Base-by-base conservation (phyloP, 371 early-diverging fungal genomes). In the Saksenaea vasiformis region DNA sequence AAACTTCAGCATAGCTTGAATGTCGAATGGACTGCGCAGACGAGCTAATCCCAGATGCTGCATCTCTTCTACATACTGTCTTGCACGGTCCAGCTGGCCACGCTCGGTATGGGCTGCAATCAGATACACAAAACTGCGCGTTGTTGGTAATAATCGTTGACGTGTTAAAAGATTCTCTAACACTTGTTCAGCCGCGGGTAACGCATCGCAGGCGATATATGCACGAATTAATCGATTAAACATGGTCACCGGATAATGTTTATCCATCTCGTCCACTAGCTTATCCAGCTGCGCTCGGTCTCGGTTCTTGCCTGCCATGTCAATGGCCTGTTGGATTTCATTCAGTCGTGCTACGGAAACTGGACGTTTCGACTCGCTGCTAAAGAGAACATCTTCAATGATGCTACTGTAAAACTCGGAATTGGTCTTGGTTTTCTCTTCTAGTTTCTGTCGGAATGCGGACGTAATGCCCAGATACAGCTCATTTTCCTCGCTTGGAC, bases 191-290 rank as follows among this genome's bases (percentile, higher is more conserved):
- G 81, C 81, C 1, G 58, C 17, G 0, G 60, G 53, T 2, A 78
- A 4, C 2, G 60, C 57, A 41, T 71, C 59, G 26, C 57, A 41
- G 17, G 62, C 60, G 5, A 78, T 10, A 43, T 73, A 78, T 0
- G 77, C 65, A 13, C 78, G 74, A 35, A 81, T 70, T 24, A 81
- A 56, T 13, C 77, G 74, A 63, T 81, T 81, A 43, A 76, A 76
- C 7, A 71, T 64, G 8, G 73, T 58, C 2, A 75, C 66, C 2
- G 71, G 54, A 9, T 66, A 56, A 14, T 58, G 64, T 5, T 60
- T 27, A 2, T 70, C 58, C 65, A 78, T 67, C 54, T 74, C 73
- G 1, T 34, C 11, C 36, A 65, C 47, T 2, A 76, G 35, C 26
- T 54, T 35, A 15, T 71, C 51, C 10, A 81, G 53, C 37, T 65